Evolutionary conservation across 202 grass and related monocot genomes (phyloP), one percentile per base, ranked within the genome.

Genomic region (Sporobolus alterniflorus): DNA sequence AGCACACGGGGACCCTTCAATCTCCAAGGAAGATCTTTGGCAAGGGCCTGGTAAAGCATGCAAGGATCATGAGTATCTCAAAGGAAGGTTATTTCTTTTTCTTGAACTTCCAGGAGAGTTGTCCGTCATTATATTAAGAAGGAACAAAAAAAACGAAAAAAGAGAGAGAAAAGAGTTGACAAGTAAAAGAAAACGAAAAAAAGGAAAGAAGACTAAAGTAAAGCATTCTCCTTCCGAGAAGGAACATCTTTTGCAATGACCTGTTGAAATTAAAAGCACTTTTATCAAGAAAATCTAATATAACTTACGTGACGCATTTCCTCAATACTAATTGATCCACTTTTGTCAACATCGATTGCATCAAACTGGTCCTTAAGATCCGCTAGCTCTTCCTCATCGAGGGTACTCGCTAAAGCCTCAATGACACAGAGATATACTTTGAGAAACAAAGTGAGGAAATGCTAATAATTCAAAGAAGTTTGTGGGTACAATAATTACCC

Each of bases 21-120:
- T 89, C 93, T 94, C 97, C 97, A 99, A 64, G 97, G 97, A 78
- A 99, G 85, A 91, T 99, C 97, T 85, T 99, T 99, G 25, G 89
- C 93, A 67, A 96, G 90, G 83, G 97, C 97, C 97, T 99, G 77
- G 68, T 51, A 41, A 70, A 85, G 55, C 22, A 42, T 65, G 78
- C 9, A 79, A 65, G 83, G 66, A 85, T 51, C 56, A 73, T 82
- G 32, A 89, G 42, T 41, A 64, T 12, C 56, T 62, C 69, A 69
- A 43, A 34, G 36, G 24, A 91, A 83, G 65, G 73, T 1, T 54
- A 21, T 62, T 22, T 2, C 6, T 32, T 63, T 63, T 31, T 61
- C 26, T 30, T 8, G 28, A 18, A 18, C 6, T 63, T 24, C 11
- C 25, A 29, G 11, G 14, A 30, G 57, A 16, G 26, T 13, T 61